Percentiles rank a stretch among this genome's conserved stretches.
These are phyloP conservation scores for Phaeophleospora eucalypticola DNA, from an alignment of 2,329 filamentous ascomycete genomes.

Conservation along the genomic window DNA sequence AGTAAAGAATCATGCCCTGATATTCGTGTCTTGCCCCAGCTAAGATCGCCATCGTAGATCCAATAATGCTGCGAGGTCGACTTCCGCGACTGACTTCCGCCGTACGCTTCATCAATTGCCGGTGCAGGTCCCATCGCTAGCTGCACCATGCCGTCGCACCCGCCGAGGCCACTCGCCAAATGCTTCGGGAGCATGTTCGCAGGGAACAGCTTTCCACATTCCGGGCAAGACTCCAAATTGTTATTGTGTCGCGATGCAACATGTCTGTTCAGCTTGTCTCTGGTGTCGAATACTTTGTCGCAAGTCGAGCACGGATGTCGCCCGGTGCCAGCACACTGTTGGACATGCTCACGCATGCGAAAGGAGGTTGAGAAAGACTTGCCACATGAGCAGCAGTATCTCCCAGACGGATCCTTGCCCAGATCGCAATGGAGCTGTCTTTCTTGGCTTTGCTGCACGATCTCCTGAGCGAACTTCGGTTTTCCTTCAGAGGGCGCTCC, in stretches of 20 bases:
- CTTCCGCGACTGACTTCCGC: conserved; percentile 1
- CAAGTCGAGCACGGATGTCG: conserved; percentile 18
- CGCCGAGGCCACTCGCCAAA: conserved; percentile 19
- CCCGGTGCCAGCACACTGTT: conserved; percentile 15
- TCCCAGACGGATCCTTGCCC: conserved; percentile 15
- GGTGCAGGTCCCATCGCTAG: conserved; percentile 9
- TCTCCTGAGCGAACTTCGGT: conserved; percentile 10
- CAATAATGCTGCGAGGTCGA: conserved; percentile 20
- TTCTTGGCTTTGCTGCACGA: conserved; percentile 2
- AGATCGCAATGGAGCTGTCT: conserved; percentile 19
- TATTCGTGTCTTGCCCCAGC: conserved; percentile 7
- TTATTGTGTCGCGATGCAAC: conserved; percentile 14
- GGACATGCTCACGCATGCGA: conserved; percentile 15
- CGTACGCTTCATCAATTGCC: conserved; percentile 11
- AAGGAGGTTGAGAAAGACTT: conserved; percentile 17
- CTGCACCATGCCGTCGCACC: conserved; percentile 21
- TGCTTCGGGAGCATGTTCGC: conserved; percentile 17
- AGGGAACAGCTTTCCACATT: conserved; percentile 18
- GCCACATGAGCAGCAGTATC: conserved; percentile 21
- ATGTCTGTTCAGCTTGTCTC: conserved; percentile 11
- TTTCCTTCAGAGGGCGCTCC: conserved; percentile 9
- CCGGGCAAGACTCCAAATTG: conserved; percentile 19
- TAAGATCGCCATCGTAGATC: conserved; percentile 21
- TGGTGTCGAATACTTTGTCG: conserved; percentile 17
- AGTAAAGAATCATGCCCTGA: conserved; percentile 4